Evolutionary conservation across 2,329 filamentous ascomycete genomes (phyloP).

Genomic region (Polychaeton citri): DNA sequence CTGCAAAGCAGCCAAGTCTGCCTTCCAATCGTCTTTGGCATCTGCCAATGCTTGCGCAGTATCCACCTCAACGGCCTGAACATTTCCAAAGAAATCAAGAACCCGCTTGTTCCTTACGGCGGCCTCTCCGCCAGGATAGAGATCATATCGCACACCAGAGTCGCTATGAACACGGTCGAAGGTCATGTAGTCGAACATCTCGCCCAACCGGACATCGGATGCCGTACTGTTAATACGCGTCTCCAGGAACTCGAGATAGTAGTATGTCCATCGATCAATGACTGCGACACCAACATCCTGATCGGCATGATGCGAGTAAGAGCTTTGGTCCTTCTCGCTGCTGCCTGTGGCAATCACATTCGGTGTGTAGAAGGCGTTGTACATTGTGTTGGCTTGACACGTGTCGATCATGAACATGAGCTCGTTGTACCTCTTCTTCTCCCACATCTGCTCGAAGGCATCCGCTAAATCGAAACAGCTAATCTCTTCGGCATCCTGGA

Average conservation of each 20-base stretch:
- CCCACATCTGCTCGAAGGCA: constrained; percentile 99
- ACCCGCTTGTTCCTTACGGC: constrained; percentile 67
- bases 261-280: constrained; percentile 97
- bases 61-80: constrained; percentile 85
- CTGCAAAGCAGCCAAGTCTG: constrained; percentile 65
- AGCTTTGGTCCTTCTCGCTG: constrained; percentile 87
- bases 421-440: constrained; percentile 98
- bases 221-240: constrained; percentile 73
- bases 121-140: constrained; percentile 76
- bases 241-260: constrained; percentile 94
- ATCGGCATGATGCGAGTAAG: constrained; percentile 94
- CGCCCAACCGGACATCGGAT: constrained; percentile 79
- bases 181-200: constrained; percentile 93
- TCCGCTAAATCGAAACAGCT: constrained; percentile 91
- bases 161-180: constrained; percentile 88
- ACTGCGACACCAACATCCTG: constrained; percentile 96
- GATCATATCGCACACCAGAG: constrained; percentile 82
- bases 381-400: constrained; percentile 99
- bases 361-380: constrained; percentile 91
- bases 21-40: constrained; percentile 32
- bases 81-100: constrained; percentile 96
- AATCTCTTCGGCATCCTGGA: constrained; percentile 96
- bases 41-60: constrained; percentile 32
- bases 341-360: constrained; percentile 98
- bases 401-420: constrained; percentile 99